Conservation (phyloP, 805 yeast species). For the Yamadazyma takamatsuzukensis region DNA sequence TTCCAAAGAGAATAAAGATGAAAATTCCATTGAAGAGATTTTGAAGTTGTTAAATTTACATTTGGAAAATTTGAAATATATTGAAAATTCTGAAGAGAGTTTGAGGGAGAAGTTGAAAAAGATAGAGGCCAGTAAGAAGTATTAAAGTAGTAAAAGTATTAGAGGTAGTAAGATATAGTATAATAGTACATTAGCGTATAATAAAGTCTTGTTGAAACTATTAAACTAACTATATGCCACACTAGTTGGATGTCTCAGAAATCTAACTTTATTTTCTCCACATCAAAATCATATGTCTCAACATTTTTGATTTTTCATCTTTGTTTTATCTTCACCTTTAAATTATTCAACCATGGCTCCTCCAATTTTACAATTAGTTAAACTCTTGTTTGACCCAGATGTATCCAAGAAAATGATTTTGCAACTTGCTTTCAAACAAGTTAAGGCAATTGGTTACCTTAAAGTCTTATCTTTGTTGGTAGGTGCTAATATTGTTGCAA, state of each 20-base stretch:
- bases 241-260: too few relatives aligned
- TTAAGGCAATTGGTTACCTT: slow-evolving; percentile 31
- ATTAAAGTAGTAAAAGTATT: too few relatives aligned
- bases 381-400: slow-evolving; percentile 36
- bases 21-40: slow-evolving; percentile 59
- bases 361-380: slow-evolving; percentile 25
- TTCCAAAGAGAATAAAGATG: slow-evolving; percentile 19
- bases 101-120: slow-evolving; percentile 64
- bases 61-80: slow-evolving; percentile 82
- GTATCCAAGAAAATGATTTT: slow-evolving; percentile 36
- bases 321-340: not conserved
- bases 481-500: slow-evolving; percentile 34
- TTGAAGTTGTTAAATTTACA: slow-evolving; percentile 83
- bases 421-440: slow-evolving; percentile 33
- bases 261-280: too few relatives aligned
- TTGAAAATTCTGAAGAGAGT: slow-evolving; percentile 68
- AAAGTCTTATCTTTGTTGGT: slow-evolving; percentile 29
- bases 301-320: not conserved
- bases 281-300: slow-evolving; percentile 8
- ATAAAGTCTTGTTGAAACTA: too few relatives aligned
- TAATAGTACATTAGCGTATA: too few relatives aligned
- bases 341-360: slow-evolving; percentile 17
- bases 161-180: too few relatives aligned
- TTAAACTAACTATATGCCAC: too few relatives aligned
- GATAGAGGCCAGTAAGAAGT: slow-evolving; percentile 17